Percentiles rank a stretch among this genome's conserved stretches.
phyloP scores from a whole-genome alignment of 2,329 filamentous ascomycete species.

The Thelonectria blattea region DNA sequence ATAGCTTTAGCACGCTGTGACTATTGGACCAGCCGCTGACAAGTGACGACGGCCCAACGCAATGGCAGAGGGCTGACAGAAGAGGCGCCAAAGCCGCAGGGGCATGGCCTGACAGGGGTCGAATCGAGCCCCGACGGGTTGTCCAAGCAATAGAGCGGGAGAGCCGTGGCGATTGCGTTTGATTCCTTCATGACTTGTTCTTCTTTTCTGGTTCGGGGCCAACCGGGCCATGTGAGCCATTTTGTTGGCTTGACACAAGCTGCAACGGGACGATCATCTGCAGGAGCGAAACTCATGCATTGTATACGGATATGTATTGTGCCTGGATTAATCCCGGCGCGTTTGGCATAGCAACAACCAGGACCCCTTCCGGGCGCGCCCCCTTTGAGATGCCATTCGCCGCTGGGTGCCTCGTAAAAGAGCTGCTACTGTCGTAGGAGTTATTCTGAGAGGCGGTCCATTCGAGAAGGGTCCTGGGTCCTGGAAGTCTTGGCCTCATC shows the following conservation, averaged over 20 bases:
- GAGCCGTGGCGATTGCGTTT: conserved; percentile 6
- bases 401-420: no score
- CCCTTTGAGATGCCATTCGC: no score
- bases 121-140: neutral
- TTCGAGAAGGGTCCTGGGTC: neutral
- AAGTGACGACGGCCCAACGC: no score
- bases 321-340: neutral
- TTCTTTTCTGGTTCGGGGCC: neutral
- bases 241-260: neutral
- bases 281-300: neutral
- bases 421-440: no score
- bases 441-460: neutral
- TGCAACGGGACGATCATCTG: neutral
- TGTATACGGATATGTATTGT: neutral
- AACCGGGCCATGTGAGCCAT: neutral
- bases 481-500: neutral
- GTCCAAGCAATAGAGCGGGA: neutral
- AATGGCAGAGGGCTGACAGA: neutral
- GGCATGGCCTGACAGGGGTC: neutral
- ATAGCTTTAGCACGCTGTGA: no score
- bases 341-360: neutral
- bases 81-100: neutral
- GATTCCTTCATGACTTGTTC: neutral
- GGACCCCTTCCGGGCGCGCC: no score
- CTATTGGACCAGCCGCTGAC: neutral